Evolutionary conservation across 2,329 filamentous ascomycete genomes (phyloP).

Genomic region (Colletotrichum liriopes): DNA sequence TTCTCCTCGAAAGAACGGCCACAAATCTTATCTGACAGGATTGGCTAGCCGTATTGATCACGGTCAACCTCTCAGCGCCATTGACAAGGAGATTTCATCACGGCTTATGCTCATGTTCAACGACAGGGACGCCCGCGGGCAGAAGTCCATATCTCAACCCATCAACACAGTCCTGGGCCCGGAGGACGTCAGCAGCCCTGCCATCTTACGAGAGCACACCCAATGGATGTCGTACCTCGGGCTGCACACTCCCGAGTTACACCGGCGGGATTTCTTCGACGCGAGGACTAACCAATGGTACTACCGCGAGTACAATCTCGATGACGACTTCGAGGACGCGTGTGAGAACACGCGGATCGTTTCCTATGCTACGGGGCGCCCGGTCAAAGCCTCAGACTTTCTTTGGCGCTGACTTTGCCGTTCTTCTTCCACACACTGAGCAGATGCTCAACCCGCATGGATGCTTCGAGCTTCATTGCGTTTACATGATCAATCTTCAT

Average conservation of each 20-base stretch:
- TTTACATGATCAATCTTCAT: neutral
- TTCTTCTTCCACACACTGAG: neutral
- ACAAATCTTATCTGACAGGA: conserved; percentile 32
- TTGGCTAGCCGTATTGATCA: conserved; percentile 33
- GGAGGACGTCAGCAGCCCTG: conserved; percentile 36
- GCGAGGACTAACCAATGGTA: conserved; percentile 33
- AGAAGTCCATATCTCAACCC: conserved; percentile 38
- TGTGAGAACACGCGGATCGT: conserved; percentile 32
- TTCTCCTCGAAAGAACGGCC: conserved; percentile 39
- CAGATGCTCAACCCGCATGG: neutral
- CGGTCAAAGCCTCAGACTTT: conserved; percentile 32
- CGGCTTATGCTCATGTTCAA: conserved; percentile 44
- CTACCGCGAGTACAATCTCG: conserved; percentile 38
- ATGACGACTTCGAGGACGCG: conserved; percentile 38
- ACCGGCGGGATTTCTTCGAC: conserved; percentile 37
- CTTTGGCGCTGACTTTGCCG: conserved; percentile 19
- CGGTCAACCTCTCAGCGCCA: conserved; percentile 32
- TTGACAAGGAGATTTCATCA: conserved; percentile 36
- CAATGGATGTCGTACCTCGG: conserved; percentile 42
- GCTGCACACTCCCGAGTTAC: conserved; percentile 26
- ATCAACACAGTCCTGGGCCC: conserved; percentile 35
- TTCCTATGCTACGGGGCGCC: conserved; percentile 31
- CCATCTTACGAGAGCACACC: conserved; percentile 37
- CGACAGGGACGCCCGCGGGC: conserved; percentile 39
- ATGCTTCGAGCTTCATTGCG: no score